Evolutionary conservation across 352 stramenopile species (phyloP), one percentile per base, ranked within the genome.

Genomic region (Blastocystis hominis): DNA sequence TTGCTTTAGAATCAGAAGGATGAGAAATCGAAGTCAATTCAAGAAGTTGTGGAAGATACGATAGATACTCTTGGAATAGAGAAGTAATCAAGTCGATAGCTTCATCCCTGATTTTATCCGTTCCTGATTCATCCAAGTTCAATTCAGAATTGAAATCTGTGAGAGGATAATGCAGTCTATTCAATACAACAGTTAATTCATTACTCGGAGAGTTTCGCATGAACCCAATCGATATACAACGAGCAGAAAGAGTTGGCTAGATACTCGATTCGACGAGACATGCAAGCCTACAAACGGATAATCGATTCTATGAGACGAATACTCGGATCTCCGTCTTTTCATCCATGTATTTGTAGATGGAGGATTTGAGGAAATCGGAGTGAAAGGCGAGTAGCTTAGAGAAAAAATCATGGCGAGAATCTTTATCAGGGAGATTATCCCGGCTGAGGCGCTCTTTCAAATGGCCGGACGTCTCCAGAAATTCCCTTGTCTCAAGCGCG

Each of bases 241-340:
- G 50, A n/a, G n/a, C 50, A 59, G 50, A 59, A 59, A 20, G 13
- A n/a, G 13, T n/a, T 2, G 13, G 50, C 36, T 15, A 84, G 40
- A 66, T 47, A 84, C 34, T 34, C 15, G 7, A 84, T 36, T 30
- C 72, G 72, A 2, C 55, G 53, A 15, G 6, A 47, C 20, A 84
- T 84, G 36, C 72, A 84, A 24, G 47, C 40, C 72, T 66, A 80
- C 5, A 30, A 30, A 30, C 24, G 42, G 17, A 47, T 44, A 80
- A 44, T 42, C n/a, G 55, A 63, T 30, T 30, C 24, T 30, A n/a
- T 20, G 7, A 30, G 47, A 63, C n/a, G 4, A 20, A n/a, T 80
- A 80, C 70, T 5, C 38, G 50, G 46, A 84, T 84, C 38, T 84
- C 72, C 13, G 72, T 69, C n/a, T 84, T 64, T 10, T 15, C 10